Base-by-base conservation (phyloP, 2,329 filamentous ascomycete species). In the Ascocoryne sarcoides region DNA sequence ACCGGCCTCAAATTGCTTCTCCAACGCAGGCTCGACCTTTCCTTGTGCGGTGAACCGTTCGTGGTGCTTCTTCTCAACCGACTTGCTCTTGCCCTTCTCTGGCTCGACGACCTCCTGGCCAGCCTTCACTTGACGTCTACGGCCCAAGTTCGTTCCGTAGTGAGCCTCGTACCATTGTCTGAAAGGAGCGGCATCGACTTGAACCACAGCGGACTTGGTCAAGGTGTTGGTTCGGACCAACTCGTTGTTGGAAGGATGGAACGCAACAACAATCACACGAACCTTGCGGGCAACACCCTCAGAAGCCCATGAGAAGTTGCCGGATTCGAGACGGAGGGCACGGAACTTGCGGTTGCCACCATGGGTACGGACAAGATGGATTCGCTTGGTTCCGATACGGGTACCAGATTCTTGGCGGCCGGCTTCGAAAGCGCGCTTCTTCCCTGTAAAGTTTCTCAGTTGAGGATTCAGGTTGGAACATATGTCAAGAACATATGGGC, bases 211-310 rank as follows among this genome's bases (percentile, higher is more conserved):
- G 65, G 87, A 87, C 76, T 89, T 93, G 79, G 92, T 98, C 68
- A 98, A 80, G 75, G 92, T 96, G 84, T 98, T 98, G 72, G 92
- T 98, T 66, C 92, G 92, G 77, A 98, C 89, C 61, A 98, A 81
- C 76, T 98, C 92, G 87, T 98, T 98, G 89, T 98, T 98, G 69
- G 90, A 95, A 52, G 92, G 93, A 75, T 98, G 93, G 85, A 88
- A 98, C 67, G 82, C 84, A 73, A 98, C 93, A 63, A 76, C 88
- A 69, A 98, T 95, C 69, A 98, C 85, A 77, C 93, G 92, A 71
- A 86, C 88, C 83, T 98, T 98, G 82, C 92, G 90, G 72, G 90
- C 85, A 71, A 88, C 76, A 65, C 90, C 89, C 79, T 98, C 92
- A 57, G 88, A 95, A 63, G 86, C 90, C 92, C 92, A 98, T 63